Evolutionary conservation across 2,329 filamentous ascomycete species (phyloP).

Genomic region (Sclerotinia subarctica): DNA sequence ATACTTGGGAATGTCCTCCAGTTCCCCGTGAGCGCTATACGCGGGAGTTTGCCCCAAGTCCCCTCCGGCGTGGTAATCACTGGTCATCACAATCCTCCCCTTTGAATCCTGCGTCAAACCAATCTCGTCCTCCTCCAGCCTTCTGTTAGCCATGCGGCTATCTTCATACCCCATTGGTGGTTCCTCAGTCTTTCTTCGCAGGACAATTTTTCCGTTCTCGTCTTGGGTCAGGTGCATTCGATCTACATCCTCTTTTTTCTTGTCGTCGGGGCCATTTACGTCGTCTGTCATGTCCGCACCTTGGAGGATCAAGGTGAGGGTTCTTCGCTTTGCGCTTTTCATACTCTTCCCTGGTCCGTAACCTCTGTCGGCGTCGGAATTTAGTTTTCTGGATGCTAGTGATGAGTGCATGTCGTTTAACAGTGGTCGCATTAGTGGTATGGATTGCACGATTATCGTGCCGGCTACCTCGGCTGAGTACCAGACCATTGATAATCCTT

Average conservation of each 20-base stretch:
- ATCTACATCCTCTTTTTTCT: neutral
- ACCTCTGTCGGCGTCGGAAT: neutral
- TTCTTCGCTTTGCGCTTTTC: neutral
- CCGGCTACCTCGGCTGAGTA: constrained; percentile 52
- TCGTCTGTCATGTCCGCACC: neutral
- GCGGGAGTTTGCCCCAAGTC: neutral
- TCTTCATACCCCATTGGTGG: neutral
- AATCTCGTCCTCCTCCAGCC: constrained; percentile 6
- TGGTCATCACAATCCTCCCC: neutral
- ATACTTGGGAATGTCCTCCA: neutral
- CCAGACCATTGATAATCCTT: constrained; percentile 45
- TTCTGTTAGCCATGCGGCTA: neutral
- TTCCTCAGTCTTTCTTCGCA: neutral
- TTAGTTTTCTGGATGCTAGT: constrained; percentile 35
- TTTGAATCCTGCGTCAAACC: constrained; percentile 9
- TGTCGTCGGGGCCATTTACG: constrained; percentile 15
- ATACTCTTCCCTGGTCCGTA: neutral
- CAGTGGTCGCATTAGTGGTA: constrained; percentile 50
- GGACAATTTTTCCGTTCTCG: constrained; percentile 5
- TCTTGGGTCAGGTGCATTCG: constrained; percentile 7
- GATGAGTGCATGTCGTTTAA: constrained; percentile 44
- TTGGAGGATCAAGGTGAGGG: constrained; percentile 2
- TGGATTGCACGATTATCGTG: constrained; percentile 54
- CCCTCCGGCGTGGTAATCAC: neutral
- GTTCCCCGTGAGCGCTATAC: neutral